A percentile compares a stretch with the other conserved stretches of the same genome.
phyloP scores from a whole-genome alignment of 2,329 filamentous ascomycete genomes.

The Talaromyces sp. region DNA sequence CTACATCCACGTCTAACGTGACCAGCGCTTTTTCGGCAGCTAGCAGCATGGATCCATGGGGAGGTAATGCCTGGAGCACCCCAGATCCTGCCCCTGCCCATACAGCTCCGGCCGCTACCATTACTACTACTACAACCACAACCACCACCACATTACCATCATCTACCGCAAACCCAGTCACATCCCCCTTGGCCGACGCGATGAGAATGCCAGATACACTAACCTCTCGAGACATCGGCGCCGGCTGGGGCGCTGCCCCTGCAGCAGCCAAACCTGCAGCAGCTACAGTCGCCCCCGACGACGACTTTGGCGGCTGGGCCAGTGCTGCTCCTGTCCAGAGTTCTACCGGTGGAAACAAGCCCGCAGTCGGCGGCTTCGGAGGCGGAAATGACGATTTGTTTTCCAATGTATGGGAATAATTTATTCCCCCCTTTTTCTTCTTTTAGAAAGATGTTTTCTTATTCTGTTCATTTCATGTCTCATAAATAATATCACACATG shows the following conservation, averaged over 20 bases:
- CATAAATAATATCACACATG: not conserved
- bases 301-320: conserved; percentile 95
- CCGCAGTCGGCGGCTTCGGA: conserved; percentile 50
- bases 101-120: conserved; percentile 25
- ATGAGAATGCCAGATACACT: conserved; percentile 43
- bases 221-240: conserved; percentile 58
- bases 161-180: not conserved
- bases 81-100: conserved; percentile 51
- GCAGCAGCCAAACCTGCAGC: conserved; percentile 29
- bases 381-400: conserved; percentile 76
- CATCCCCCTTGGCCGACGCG: conserved; percentile 2
- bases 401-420: conserved; percentile 86
- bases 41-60: conserved; percentile 68
- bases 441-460: not conserved
- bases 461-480: not conserved
- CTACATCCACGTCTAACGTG: conserved; percentile 40
- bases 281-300: conserved; percentile 75
- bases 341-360: conserved; percentile 36
- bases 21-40: conserved; percentile 31
- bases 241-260: conserved; percentile 52
- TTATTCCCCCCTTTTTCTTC: no score
- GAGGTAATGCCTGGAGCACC: conserved; percentile 75
- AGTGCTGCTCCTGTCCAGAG: conserved; percentile 58
- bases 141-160: not conserved
- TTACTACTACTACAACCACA: conserved; percentile 19